Evolutionary conservation across 257 asterid genomes (phyloP), one percentile per base, ranked within the genome.

Genomic region (Solanum pennellii): DNA sequence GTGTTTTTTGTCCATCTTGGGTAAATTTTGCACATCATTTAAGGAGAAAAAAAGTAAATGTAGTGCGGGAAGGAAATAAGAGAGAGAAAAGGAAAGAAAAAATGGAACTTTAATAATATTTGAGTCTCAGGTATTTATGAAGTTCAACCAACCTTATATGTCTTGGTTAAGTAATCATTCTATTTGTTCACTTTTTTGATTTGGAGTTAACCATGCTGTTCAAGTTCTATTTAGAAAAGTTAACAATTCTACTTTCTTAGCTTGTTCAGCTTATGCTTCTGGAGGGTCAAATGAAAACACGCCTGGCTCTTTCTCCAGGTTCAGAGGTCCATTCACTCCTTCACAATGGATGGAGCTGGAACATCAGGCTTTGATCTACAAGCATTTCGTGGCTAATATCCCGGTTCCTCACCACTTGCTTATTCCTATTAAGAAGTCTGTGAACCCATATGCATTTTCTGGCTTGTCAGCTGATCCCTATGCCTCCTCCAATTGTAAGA

Each of bases 281-380:
- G 91, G 91, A 31, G 93, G 93, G 39, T 86, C 89, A 11, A 89
- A 65, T 33, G 96, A 92, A 60, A 91, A 91, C 80, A 56, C 83
- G 45, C 91, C 92, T 8, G 96, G 96, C 82, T 90, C 92, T 13
- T 91, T 87, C 84, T 88, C 94, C 4, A 90, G 94, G 87, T 59
- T 91, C 75, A 94, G 90, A 90, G 98, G 98, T 23, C 95, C 98
- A 49, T 96, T 97, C 85, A 94, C 97, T 85, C 98, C 98, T 16
- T 94, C 98, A 8, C 99, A 97, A 77, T 94, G 98, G 98, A 93
- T 93, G 98, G 99, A 97, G 89, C 89, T 95, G 42, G 99, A 97
- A 86, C 97, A 95, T 86, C 99, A 97, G 90, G 99, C 98, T 77
- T 86, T 94, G 94, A 94, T 96, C 90, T 95, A 95, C 87, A 95